Percentiles rank a stretch among this genome's conserved stretches.
phyloP scores from a whole-genome alignment of 495 filamentous ascomycete species.

The Hyphodiscus hymeniophilus region DNA sequence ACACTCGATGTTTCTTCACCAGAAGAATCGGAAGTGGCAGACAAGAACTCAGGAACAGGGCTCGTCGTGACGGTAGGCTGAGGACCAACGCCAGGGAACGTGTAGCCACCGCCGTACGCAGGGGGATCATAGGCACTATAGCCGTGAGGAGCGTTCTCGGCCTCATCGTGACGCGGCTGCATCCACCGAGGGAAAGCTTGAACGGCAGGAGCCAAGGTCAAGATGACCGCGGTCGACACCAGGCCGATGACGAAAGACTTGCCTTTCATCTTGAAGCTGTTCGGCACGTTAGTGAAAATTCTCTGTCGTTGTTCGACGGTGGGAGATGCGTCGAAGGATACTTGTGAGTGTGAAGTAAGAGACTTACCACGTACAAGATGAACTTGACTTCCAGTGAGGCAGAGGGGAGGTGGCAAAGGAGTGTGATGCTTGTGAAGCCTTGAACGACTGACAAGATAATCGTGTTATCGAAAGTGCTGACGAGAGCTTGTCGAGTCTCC shows the following conservation, averaged over 20 bases:
- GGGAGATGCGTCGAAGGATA: too few species aligned
- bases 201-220: constrained; percentile 23
- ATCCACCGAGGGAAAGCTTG: constrained; percentile 23
- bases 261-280: constrained; percentile 28
- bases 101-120: constrained; percentile 33
- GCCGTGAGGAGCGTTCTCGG: constrained; percentile 6
- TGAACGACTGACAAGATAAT: neutral
- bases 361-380: neutral
- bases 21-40: constrained; percentile 2
- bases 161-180: constrained; percentile 20
- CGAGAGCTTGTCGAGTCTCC: neutral
- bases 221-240: constrained; percentile 26
- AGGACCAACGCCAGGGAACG: constrained; percentile 27
- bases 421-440: neutral
- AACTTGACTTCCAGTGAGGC: neutral
- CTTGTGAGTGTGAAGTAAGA: neutral
- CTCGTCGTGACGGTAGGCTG: constrained; percentile 18
- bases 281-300: constrained; percentile 4
- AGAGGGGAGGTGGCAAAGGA: constrained; percentile 1
- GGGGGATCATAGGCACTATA: constrained; percentile 28
- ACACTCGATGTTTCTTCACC: constrained; percentile 6
- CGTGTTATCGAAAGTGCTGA: neutral
- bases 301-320: too few species aligned
- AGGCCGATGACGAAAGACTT: constrained; percentile 26
- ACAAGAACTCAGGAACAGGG: neutral